Percentiles rank a stretch among this genome's conserved stretches.
phyloP scores from a whole-genome alignment of 2,329 filamentous ascomycete species.

The Furcasterigmium furcatum region DNA sequence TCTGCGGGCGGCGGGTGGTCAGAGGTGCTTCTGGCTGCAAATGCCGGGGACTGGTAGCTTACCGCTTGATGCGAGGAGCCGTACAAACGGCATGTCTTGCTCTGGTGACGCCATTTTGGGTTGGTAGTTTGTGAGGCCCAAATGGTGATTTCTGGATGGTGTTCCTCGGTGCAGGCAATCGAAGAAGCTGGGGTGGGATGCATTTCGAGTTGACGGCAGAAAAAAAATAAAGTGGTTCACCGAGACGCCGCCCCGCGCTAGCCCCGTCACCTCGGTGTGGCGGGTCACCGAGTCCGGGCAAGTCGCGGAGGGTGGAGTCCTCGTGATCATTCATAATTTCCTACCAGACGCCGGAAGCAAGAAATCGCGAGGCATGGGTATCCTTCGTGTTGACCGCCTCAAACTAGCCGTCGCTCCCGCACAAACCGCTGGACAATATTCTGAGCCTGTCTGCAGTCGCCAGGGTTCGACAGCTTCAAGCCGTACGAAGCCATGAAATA shows the following conservation, averaged over 20 bases:
- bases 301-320: neutral
- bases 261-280: too few species aligned
- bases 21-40: neutral
- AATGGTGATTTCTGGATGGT: neutral
- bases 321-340: too few species aligned
- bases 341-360: too few species aligned
- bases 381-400: too few species aligned
- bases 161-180: neutral
- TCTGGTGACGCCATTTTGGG: slow-evolving; percentile 36
- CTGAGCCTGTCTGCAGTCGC: too few species aligned
- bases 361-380: too few species aligned
- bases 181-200: slow-evolving; percentile 3
- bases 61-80: slow-evolving; percentile 83
- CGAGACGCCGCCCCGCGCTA: slow-evolving; percentile 2
- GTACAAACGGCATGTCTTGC: slow-evolving; percentile 69
- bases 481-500: too few species aligned
- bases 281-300: too few species aligned
- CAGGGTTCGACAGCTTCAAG: too few species aligned
- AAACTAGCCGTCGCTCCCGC: too few species aligned
- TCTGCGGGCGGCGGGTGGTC: slow-evolving; percentile 45
- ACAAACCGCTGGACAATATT: too few species aligned
- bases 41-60: slow-evolving; percentile 13
- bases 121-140: too few species aligned
- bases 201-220: neutral
- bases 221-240: slow-evolving; percentile 14